Evolutionary conservation across 441 rosid genomes (phyloP), one percentile per base, ranked within the genome.

Genomic region (Erodium texanum): DNA sequence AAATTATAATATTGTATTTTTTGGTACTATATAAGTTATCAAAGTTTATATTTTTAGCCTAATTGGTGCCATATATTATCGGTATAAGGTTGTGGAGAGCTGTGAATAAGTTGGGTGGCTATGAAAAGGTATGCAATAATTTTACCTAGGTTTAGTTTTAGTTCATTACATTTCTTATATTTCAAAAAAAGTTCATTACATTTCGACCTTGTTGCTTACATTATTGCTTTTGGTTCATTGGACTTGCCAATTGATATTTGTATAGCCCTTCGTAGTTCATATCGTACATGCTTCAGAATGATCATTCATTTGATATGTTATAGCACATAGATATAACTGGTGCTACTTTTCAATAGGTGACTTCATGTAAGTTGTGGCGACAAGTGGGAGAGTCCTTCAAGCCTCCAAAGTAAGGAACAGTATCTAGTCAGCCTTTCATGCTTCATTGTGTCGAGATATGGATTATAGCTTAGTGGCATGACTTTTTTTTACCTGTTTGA

Each of bases 381-480:
- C 89, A 83, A 80, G 93, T 88, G 45, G 93, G 93, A 76, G 93
- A 88, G 78, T 83, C 89, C 73, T 88, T 88, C 78, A 86, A 75
- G 76, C 90, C 93, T 24, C 93, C 90, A 75, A 88, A 88, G 93
- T 88, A 81, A 86, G 86, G 66, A 66, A 24, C 70, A 71, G 50
- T 69, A 58, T 58, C 0, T 58, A 20, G 62, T 27, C 27, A 10
- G 32, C 32, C n/a, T 59, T 59, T 59, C 23, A 59, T 22, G 16
- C 64, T 22, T 19, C 32, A 59, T 59, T 59, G 29, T 24, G 29
- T 23, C n/a, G 6, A 59, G 29, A 59, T 59, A 12, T 18, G 32
- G 27, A 3, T 10, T 59, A 59, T 59, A 22, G 32, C 32, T 59
- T 10, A 22, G 64, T 59, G 7, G 23, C 32, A 10, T 22, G 29